Evolutionary conservation across 2,329 filamentous ascomycete species (phyloP).

Genomic region (Scleromitrula shiraiana): DNA sequence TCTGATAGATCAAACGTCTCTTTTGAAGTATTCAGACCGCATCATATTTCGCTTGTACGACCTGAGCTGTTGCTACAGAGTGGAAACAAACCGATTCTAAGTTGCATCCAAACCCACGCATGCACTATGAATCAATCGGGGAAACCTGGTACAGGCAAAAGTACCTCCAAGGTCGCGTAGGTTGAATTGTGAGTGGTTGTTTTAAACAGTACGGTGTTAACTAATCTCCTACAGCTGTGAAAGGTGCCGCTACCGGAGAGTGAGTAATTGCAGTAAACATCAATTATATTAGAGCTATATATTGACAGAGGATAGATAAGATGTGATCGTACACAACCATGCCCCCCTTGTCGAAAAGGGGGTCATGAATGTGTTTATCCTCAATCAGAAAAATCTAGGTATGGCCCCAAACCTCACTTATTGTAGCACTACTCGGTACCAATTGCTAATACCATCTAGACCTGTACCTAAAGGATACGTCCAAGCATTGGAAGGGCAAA

Average conservation of each 20-base stretch:
- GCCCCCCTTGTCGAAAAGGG: constrained; percentile 40
- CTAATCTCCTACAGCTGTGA: constrained; percentile 31
- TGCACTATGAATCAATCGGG: constrained; percentile 1
- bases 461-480: constrained; percentile 40
- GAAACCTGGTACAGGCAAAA: background rate
- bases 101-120: too few relatives aligned
- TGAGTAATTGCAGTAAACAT: constrained; percentile 12
- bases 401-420: background rate
- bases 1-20: too few relatives aligned
- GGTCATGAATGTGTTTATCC: constrained; percentile 34
- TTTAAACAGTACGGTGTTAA: background rate
- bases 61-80: too few relatives aligned
- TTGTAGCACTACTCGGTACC: background rate
- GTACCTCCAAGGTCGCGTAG: constrained; percentile 7
- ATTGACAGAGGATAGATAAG: constrained; percentile 34
- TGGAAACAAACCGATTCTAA: background rate
- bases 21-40: too few relatives aligned
- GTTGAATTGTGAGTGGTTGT: background rate
- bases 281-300: background rate
- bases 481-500: constrained; percentile 39
- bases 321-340: constrained; percentile 44
- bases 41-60: too few relatives aligned
- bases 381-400: constrained; percentile 38
- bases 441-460: constrained; percentile 21
- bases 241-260: constrained; percentile 38